These are phyloP conservation scores for Plasmodium gaboni DNA, from an alignment of 169 alveolate genomes.

Conservation along the genomic window DNA sequence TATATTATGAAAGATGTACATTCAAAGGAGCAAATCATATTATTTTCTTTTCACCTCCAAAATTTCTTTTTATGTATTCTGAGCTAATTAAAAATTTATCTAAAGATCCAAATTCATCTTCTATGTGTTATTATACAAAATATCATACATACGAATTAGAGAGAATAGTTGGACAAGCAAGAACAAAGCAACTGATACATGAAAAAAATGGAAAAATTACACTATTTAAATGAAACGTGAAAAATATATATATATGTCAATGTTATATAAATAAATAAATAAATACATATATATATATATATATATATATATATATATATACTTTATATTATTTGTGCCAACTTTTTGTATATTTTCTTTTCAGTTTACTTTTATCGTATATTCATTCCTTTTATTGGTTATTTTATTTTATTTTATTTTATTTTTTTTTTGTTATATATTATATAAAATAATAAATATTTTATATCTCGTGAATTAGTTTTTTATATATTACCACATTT, in stretches of 20 bases:
- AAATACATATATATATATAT: not conserved
- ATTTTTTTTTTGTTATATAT: not conserved
- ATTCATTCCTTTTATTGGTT: not conserved
- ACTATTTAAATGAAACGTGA: constrained; percentile 71
- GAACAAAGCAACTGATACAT: constrained; percentile 67
- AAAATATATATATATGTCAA: not conserved
- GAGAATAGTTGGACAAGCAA: constrained; percentile 81
- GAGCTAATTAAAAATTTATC: constrained; percentile 60
- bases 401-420: not conserved
- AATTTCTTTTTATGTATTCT: constrained; percentile 54
- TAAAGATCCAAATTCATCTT: constrained; percentile 48
- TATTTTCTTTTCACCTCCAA: constrained; percentile 71
- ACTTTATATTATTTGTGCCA: not conserved
- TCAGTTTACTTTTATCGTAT: not conserved
- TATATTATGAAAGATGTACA: constrained; percentile 69
- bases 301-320: not conserved
- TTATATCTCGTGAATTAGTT: constrained; percentile 48
- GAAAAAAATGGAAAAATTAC: constrained; percentile 83
- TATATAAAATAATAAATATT: not conserved
- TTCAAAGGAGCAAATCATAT: constrained; percentile 67
- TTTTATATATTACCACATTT: constrained; percentile 49
- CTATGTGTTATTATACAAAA: constrained; percentile 82
- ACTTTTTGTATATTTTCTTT: not conserved
- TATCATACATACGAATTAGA: constrained; percentile 83
- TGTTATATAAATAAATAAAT: not conserved